Evolutionary conservation across 2,329 filamentous ascomycete genomes (phyloP), one percentile per base, ranked within the genome.

Genomic region (Ascocoryne sarcoides): DNA sequence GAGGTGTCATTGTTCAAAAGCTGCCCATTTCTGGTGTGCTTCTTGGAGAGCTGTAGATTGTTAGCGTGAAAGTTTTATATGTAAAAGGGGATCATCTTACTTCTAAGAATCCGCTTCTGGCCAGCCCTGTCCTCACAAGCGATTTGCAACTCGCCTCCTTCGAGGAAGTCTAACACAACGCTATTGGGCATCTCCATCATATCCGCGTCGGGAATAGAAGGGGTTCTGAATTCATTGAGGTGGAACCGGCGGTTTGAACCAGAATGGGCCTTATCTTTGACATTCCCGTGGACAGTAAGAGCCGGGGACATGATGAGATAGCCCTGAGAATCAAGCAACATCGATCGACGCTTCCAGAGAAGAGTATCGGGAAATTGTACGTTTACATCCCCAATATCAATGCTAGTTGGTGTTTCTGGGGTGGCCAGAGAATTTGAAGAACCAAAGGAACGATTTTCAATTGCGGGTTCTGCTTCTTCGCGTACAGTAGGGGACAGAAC

Each of bases 341-440:
- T 79, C 55, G 82, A 88, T 45, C 92, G 79, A 40, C 90, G 83
- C 67, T 96, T 98, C 92, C 92, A 98, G 10, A 98, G 72, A 34
- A 98, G 71, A 40, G 87, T 94, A 59, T 96, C 90, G 0, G 92
- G 92, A 60, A 98, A 95, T 60, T 98, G 92, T 9, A 96, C 85
- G 55, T 98, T 96, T 48, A 98, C 82, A 56, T 95, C 86, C 36
- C 89, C 87, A 42, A 60, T 48, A 45, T 56, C 49, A 32, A 48
- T 44, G 39, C 45, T 51, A 39, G 46, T 34, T 45, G 51, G 42
- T 71, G 71, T 12, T 66, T 42, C 37, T 14, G 53, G 48, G n/a
- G 36, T 21, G 36, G 40, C 45, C 10, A 46, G 46, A n/a, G 46
- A 46, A 33, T 45, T 37, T 18, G 47, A 44, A 28, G 48, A 50